A percentile compares a stretch with the other conserved stretches of the same genome.
Evolutionary conservation across 805 yeast species (phyloP).

Genomic region (Zygoascus biomembranicola): DNA sequence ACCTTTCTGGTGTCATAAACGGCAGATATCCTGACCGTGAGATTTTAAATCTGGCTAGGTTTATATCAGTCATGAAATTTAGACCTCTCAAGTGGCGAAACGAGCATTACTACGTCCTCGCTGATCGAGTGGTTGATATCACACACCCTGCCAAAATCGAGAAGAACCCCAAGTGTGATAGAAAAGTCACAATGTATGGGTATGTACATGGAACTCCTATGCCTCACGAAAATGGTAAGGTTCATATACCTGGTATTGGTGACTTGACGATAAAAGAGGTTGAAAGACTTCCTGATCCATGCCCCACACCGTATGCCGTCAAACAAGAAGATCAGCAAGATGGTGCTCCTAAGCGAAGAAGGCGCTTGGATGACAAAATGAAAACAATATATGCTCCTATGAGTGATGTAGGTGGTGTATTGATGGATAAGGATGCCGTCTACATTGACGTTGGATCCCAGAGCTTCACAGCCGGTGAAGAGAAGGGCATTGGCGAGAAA

Average conservation of each 20-base stretch:
- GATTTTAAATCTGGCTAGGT: slow-evolving; percentile 80
- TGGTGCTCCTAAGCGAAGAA: slow-evolving; percentile 48
- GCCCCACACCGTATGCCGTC: slow-evolving; percentile 93
- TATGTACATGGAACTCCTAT: slow-evolving; percentile 91
- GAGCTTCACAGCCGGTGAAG: slow-evolving; percentile 53
- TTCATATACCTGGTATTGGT: slow-evolving; percentile 95
- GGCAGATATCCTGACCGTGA: slow-evolving; percentile 98
- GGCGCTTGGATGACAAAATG: slow-evolving; percentile 87
- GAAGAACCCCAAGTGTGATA: slow-evolving; percentile 71
- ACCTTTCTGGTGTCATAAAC: slow-evolving; percentile 88
- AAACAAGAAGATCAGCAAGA: slow-evolving; percentile 64
- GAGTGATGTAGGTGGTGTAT: slow-evolving; percentile 99
- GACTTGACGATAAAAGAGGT: slow-evolving; percentile 68
- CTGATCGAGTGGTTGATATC: slow-evolving; percentile 86
- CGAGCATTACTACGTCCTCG: slow-evolving; percentile 90
- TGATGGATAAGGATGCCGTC: slow-evolving; percentile 95
- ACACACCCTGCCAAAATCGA: slow-evolving; percentile 85
- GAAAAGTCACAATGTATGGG: slow-evolving; percentile 89
- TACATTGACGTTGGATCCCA: slow-evolving; percentile 70
- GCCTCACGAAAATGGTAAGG: slow-evolving; percentile 55
- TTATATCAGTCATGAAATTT: slow-evolving; percentile 94
- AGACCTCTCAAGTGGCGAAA: slow-evolving; percentile 99
- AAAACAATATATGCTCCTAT: slow-evolving; percentile 96
- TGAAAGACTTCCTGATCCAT: slow-evolving; percentile 94
- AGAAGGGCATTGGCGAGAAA: slow-evolving; percentile 77